Evolutionary conservation across 495 filamentous ascomycete genomes (phyloP).

Genomic region (Chaetomidium leptoderma): DNA sequence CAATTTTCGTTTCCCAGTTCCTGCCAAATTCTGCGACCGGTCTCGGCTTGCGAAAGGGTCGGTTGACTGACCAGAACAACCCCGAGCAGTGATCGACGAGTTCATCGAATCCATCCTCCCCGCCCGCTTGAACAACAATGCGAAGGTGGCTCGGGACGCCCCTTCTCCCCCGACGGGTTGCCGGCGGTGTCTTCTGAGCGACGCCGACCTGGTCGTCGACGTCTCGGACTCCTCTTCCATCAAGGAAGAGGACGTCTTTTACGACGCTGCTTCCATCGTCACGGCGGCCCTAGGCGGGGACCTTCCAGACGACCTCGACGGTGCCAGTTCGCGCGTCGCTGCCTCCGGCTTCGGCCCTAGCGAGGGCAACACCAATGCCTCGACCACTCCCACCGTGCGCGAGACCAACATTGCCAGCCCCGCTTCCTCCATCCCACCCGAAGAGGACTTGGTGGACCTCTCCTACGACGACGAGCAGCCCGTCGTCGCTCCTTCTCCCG

Average conservation of each 20-base stretch:
- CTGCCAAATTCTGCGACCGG: neutral
- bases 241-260: neutral
- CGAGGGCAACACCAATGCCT: neutral
- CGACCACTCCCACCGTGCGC: neutral
- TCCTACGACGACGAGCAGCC: neutral
- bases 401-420: neutral
- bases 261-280: neutral
- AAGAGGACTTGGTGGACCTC: neutral
- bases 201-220: neutral
- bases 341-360: neutral
- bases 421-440: neutral
- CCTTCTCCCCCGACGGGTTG: too few relatives aligned
- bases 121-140: neutral
- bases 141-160: neutral
- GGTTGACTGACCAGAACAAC: neutral
- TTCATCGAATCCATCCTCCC: neutral
- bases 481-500: neutral
- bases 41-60: neutral
- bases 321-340: neutral
- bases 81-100: neutral
- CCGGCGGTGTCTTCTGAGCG: slow-evolving; percentile 8
- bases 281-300: neutral
- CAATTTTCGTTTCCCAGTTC: neutral
- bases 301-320: neutral
- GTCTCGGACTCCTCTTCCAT: neutral